These are phyloP conservation scores for Colletotrichum tropicicola DNA, from an alignment of 2,329 filamentous ascomycete species.

Conservation along the genomic window DNA sequence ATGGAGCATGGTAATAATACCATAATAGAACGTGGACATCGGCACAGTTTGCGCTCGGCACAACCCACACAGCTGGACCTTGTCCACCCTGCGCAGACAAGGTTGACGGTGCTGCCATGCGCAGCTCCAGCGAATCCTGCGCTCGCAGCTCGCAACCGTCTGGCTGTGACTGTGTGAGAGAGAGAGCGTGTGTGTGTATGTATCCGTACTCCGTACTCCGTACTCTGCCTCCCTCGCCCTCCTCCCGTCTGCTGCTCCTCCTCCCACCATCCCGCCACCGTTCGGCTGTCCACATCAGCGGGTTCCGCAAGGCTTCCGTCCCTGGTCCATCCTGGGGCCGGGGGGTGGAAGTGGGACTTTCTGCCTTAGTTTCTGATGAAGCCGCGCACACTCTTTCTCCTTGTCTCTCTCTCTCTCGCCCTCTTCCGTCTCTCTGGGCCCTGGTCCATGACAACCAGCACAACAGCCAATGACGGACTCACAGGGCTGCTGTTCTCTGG, in stretches of 20 bases:
- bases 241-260: neutral
- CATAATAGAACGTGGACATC: constrained; percentile 13
- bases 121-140: too few relatives aligned
- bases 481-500: neutral
- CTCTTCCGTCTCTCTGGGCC: neutral
- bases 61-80: constrained; percentile 26
- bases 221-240: neutral
- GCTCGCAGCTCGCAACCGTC: neutral
- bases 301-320: constrained; percentile 15
- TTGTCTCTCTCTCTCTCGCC: neutral
- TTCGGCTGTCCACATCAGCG: constrained; percentile 17
- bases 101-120: too few relatives aligned
- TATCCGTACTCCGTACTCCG: neutral
- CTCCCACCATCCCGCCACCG: neutral
- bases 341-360: neutral
- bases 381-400: neutral
- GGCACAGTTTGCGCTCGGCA: constrained; percentile 24
- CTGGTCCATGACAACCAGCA: neutral
- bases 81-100: constrained; percentile 3
- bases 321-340: neutral
- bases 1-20: constrained; percentile 16
- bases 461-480: too few relatives aligned
- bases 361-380: too few relatives aligned
- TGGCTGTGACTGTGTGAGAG: too few relatives aligned
- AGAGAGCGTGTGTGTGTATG: neutral